Evolutionary conservation across 306 rosid species (phyloP).

Genomic region (Vachellia collinsii): DNA sequence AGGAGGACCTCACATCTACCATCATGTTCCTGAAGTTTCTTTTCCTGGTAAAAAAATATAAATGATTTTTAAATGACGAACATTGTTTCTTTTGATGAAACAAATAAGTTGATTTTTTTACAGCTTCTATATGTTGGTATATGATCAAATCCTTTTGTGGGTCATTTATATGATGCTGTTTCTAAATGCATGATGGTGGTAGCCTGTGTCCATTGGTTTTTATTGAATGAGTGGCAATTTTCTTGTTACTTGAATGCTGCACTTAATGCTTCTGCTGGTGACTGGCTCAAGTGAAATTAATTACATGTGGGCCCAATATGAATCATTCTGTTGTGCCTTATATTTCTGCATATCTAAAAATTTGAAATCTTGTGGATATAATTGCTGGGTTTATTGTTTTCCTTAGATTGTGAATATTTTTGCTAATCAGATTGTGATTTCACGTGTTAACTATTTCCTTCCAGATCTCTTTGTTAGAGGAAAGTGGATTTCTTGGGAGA

Average conservation of each 20-base stretch:
- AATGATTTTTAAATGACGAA: too few relatives aligned
- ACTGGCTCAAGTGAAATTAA: constrained; percentile 15
- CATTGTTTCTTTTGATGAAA: too few relatives aligned
- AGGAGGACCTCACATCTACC: neutral
- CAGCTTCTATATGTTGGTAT: too few relatives aligned
- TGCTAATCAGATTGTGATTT: neutral
- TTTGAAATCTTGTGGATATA: constrained; percentile 12
- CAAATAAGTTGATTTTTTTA: too few relatives aligned
- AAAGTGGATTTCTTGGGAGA: constrained; percentile 68
- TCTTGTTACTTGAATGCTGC: constrained; percentile 15
- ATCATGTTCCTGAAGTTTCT: too few relatives aligned
- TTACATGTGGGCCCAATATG: constrained; percentile 17
- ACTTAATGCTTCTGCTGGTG: neutral
- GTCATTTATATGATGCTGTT: neutral
- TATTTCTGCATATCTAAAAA: constrained; percentile 15
- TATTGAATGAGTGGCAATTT: constrained; percentile 10
- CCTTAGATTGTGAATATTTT: constrained; percentile 32
- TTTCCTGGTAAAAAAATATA: too few relatives aligned
- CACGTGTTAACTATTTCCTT: constrained; percentile 32
- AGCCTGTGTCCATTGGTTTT: constrained; percentile 13
- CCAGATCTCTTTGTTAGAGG: constrained; percentile 88
- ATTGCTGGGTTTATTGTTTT: neutral
- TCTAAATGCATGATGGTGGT: constrained; percentile 6
- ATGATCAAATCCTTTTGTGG: neutral
- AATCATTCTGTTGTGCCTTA: constrained; percentile 17